These are phyloP conservation scores for Trypanosomatidae sp. DNA, from an alignment of 208 protist species.

Conservation along the genomic window DNA sequence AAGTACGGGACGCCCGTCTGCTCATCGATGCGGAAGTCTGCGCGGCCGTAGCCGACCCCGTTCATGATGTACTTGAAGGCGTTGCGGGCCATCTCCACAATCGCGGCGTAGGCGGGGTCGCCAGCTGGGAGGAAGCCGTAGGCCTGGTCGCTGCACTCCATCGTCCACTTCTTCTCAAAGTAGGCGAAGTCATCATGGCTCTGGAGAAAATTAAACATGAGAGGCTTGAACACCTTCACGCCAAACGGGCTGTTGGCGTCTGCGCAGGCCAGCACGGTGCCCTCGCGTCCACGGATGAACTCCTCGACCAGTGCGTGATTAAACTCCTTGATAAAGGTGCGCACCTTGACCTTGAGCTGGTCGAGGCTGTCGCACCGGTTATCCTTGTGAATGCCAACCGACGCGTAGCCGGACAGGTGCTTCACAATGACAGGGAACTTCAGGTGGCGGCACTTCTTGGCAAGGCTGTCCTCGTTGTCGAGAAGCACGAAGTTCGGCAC, in stretches of 20 bases:
- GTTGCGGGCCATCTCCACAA: constrained; percentile 79
- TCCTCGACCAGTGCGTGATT: constrained; percentile 87
- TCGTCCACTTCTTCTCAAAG: constrained; percentile 90
- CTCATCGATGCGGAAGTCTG: constrained; percentile 88
- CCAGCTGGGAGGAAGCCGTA: constrained; percentile 65
- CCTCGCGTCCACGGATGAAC: constrained; percentile 86
- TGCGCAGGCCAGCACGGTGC: constrained; percentile 79
- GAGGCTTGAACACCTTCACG: constrained; percentile 84
- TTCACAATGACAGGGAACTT: constrained; percentile 90
- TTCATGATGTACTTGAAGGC: constrained; percentile 85
- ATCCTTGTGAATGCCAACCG: constrained; percentile 86
- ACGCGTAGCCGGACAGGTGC: constrained; percentile 85
- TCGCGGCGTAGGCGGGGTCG: constrained; percentile 69
- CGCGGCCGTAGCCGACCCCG: constrained; percentile 83
- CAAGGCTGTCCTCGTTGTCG: constrained; percentile 56
- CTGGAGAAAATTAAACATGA: constrained; percentile 85
- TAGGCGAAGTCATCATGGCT: constrained; percentile 83
- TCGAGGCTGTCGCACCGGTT: constrained; percentile 79
- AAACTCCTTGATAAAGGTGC: constrained; percentile 71
- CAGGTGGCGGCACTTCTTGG: constrained; percentile 84
- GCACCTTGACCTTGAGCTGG: constrained; percentile 67
- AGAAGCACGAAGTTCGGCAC: constrained; percentile 85
- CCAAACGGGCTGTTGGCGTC: constrained; percentile 66
- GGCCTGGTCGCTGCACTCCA: constrained; percentile 62
- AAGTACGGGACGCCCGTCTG: constrained; percentile 71